Base-by-base conservation (phyloP, 2,329 filamentous ascomycete species). In the Fonsecaea multimorphosa region DNA sequence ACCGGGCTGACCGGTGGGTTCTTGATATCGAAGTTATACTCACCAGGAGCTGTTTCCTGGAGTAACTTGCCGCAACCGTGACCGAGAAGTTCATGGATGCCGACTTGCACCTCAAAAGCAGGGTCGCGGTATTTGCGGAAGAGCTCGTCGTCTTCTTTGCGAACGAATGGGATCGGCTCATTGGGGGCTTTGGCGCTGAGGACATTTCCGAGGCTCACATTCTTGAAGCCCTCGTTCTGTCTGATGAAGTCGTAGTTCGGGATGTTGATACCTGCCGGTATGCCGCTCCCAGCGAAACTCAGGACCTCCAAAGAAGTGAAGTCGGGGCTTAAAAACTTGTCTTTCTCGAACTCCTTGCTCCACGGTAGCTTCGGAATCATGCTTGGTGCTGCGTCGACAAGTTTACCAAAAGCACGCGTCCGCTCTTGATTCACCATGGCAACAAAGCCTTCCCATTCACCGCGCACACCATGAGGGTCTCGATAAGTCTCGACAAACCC, bases 281-380 rank as follows among this genome's bases (percentile, higher is more conserved):
- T 87, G 64, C 86, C 86, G 60, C 83, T 85, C 8, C 85, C 85
- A 24, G 86, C 85, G 72, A 97, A 97, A 0, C 90, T 92, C 67
- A 97, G 79, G 2, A 97, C 93, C 77, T 99, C 95, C 1, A 98
- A 84, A 9, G 91, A 95, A 0, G 95, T 98, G 75, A 99, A 99
- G 77, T 99, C 95, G 0, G 95, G 95, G 59, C 92, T 94, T 38
- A 96, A 80, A 78, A 99, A 99, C 74, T 91, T 93, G 81, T 97
- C 93, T 79, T 98, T 98, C 76, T 99, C 95, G 71, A 98, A 99
- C 0, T 92, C 91, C 54, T 86, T 85, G 38, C 84, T 82, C 95
- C 95, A 99, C 0, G 95, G 95, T 14, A 99, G 82, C 68, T 96
- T 87, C 6, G 93, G 92, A 58, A 99, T 97, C 75, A 97, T 89